A percentile compares a stretch with the other conserved stretches of the same genome.
Evolutionary conservation across 805 yeast genomes (phyloP).

Genomic region (Saturnispora gosingensis): DNA sequence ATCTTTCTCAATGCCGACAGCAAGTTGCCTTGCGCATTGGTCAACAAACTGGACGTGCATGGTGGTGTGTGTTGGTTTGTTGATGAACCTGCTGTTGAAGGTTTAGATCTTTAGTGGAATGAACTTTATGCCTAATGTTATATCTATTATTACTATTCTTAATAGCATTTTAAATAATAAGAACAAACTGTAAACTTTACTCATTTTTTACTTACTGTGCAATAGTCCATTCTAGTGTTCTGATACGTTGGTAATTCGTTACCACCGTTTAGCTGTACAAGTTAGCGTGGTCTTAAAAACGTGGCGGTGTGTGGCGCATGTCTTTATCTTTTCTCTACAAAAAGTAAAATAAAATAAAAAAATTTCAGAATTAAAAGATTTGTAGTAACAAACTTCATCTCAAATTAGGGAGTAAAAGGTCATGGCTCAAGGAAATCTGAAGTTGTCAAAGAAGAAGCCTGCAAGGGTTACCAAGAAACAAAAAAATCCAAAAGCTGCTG

Average conservation of each 20-base stretch:
- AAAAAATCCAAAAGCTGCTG: conserved; percentile 55
- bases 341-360: not conserved
- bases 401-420: not conserved
- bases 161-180: not conserved
- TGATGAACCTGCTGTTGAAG: conserved; percentile 64
- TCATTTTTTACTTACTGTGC: no score
- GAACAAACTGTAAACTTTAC: no score
- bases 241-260: no score
- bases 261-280: not conserved
- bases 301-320: not conserved
- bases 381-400: not conserved
- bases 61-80: conserved; percentile 72
- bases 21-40: conserved; percentile 63
- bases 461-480: conserved; percentile 59
- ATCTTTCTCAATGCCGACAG: conserved; percentile 44
- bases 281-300: not conserved
- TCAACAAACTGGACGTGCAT: conserved; percentile 42
- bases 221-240: no score
- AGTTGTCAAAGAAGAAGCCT: conserved; percentile 38
- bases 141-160: not conserved
- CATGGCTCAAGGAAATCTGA: conserved; percentile 73
- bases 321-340: not conserved
- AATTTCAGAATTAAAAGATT: not conserved
- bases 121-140: not conserved
- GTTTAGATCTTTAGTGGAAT: conserved; percentile 33